Evolutionary conservation across 331 rosid genomes (phyloP).

Genomic region (Erythrophleum ivorense): DNA sequence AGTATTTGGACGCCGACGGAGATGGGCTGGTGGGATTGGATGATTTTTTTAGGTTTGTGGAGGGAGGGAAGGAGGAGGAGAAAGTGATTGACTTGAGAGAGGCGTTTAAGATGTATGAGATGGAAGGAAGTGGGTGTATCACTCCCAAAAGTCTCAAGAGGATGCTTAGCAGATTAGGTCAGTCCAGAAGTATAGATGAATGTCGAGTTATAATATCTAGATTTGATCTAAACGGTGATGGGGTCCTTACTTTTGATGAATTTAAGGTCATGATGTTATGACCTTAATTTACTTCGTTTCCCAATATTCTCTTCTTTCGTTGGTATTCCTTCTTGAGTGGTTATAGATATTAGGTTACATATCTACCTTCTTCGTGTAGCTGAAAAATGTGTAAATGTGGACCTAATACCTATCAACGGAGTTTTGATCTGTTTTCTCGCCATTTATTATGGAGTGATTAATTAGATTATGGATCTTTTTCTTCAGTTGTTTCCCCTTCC

Average conservation of each 20-base stretch:
- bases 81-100: constrained; percentile 62
- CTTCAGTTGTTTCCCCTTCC: too few relatives aligned
- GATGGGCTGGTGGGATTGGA: constrained; percentile 72
- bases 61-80: constrained; percentile 76
- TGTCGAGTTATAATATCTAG: constrained; percentile 66
- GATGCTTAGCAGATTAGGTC: constrained; percentile 75
- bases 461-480: too few relatives aligned
- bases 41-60: constrained; percentile 75
- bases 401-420: too few relatives aligned
- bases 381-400: background rate
- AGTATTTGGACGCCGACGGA: constrained; percentile 54
- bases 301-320: background rate
- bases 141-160: constrained; percentile 77
- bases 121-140: constrained; percentile 74
- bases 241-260: constrained; percentile 82
- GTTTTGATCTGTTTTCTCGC: too few relatives aligned
- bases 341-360: background rate
- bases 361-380: background rate
- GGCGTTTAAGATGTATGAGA: constrained; percentile 85
- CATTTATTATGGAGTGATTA: too few relatives aligned
- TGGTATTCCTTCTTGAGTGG: too few relatives aligned
- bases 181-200: constrained; percentile 61
- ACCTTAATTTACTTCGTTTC: background rate
- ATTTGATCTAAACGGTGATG: constrained; percentile 87
- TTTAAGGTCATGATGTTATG: constrained; percentile 77